Evolutionary conservation across 2,329 filamentous ascomycete species (phyloP).

Genomic region (Metarhizium humberi): DNA sequence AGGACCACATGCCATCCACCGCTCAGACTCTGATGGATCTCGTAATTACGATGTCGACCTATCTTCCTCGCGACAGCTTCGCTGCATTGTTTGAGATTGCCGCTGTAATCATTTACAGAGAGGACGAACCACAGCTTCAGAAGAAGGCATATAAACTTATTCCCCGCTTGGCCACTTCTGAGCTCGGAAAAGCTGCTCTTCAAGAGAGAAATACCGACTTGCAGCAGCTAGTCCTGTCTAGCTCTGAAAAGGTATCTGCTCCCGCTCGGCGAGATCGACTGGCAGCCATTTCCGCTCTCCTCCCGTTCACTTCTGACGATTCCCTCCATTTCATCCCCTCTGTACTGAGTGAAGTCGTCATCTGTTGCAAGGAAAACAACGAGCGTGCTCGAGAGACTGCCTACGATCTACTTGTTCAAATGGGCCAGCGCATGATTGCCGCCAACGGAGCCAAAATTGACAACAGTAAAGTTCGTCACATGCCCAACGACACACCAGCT

Average conservation of each 20-base stretch:
- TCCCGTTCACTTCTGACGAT: constrained; percentile 66
- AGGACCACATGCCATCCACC: constrained; percentile 77
- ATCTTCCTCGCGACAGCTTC: constrained; percentile 82
- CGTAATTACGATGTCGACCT: constrained; percentile 90
- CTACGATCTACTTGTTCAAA: constrained; percentile 80
- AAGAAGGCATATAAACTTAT: constrained; percentile 99
- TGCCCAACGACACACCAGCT: constrained; percentile 70
- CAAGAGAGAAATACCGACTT: constrained; percentile 67
- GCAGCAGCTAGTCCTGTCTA: constrained; percentile 70
- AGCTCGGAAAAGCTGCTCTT: constrained; percentile 67
- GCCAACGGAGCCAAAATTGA: constrained; percentile 65
- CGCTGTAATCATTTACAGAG: constrained; percentile 68
- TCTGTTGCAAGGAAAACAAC: constrained; percentile 95
- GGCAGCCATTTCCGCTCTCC: constrained; percentile 68
- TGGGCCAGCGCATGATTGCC: constrained; percentile 68
- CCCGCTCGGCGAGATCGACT: constrained; percentile 82
- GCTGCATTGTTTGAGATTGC: constrained; percentile 79
- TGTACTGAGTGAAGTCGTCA: constrained; percentile 86
- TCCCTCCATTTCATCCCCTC: constrained; percentile 90
- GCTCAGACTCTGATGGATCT: constrained; percentile 94
- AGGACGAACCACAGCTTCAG: constrained; percentile 82
- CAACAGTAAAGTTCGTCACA: constrained; percentile 78
- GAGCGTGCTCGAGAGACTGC: constrained; percentile 85
- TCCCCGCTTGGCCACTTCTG: constrained; percentile 75
- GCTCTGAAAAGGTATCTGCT: constrained; percentile 74